phyloP scores from a whole-genome alignment of 805 yeast species.

The Lipomyces sp. region DNA sequence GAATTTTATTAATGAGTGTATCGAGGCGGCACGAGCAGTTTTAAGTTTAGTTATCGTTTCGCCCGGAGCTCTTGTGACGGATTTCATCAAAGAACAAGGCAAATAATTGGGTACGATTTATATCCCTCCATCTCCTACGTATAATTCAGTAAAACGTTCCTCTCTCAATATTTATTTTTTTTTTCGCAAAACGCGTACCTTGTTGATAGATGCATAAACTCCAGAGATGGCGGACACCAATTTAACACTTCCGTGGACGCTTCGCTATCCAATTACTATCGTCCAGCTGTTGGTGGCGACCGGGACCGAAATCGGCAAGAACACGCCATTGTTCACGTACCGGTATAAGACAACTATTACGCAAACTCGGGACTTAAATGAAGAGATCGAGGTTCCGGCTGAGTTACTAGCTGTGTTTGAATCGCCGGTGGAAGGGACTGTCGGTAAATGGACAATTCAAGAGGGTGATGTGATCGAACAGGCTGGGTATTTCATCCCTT shows the following conservation, averaged over 20 bases:
- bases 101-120: not conserved
- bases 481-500: constrained; percentile 20
- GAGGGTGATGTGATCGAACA: constrained; percentile 63
- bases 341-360: constrained; percentile 64
- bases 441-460: constrained; percentile 56
- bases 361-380: constrained; percentile 48
- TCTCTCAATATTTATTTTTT: not conserved
- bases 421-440: constrained; percentile 76
- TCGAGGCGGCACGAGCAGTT: not conserved
- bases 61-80: not conserved
- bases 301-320: constrained; percentile 57
- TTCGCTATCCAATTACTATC: constrained; percentile 71
- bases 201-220: constrained; percentile 1
- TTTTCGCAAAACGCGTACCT: not conserved
- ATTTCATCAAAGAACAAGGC: not conserved
- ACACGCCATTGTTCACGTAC: constrained; percentile 61
- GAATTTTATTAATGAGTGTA: not conserved
- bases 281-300: constrained; percentile 53
- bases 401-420: constrained; percentile 63
- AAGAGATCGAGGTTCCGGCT: constrained; percentile 43
- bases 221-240: constrained; percentile 47
- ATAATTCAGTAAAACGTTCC: not conserved
- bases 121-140: not conserved
- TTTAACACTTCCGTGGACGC: constrained; percentile 61
- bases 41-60: not conserved